A percentile compares a stretch with the other conserved stretches of the same genome.
These are phyloP conservation scores for Orbilia blumenaviensis DNA, from an alignment of 2,329 filamentous ascomycete species.

Conservation along the genomic window DNA sequence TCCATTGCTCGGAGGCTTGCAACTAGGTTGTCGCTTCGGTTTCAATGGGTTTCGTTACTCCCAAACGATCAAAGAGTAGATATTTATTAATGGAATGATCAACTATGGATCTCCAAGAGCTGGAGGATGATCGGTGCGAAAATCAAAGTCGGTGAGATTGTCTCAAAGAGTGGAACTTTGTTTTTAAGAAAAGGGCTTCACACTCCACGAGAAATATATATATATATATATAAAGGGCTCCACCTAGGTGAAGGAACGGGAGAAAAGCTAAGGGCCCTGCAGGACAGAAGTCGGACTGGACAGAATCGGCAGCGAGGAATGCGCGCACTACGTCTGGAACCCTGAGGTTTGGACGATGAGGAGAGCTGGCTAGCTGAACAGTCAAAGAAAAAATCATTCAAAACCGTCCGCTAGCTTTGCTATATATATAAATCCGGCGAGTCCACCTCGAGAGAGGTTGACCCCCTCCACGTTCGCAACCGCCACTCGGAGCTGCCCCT, in stretches of 20 bases:
- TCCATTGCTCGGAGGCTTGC: too few relatives aligned
- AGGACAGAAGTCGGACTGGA: neutral
- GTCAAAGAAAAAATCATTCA: neutral
- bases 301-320: neutral
- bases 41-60: neutral
- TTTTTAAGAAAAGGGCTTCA: neutral
- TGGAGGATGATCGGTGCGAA: neutral
- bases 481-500: neutral
- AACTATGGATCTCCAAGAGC: conserved; percentile 20
- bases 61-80: neutral
- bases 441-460: neutral
- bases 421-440: conserved; percentile 38
- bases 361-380: conserved; percentile 15
- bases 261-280: neutral
- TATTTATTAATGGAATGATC: conserved; percentile 5
- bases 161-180: too few relatives aligned
- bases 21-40: neutral
- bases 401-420: conserved; percentile 46
- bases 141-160: too few relatives aligned
- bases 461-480: neutral
- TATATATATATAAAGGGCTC: neutral
- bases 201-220: neutral
- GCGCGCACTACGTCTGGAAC: conserved; percentile 18
- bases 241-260: neutral
- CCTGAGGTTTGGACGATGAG: conserved; percentile 15